Base-by-base conservation (phyloP, 164 flowering plant genomes). In the Akebia trifoliata region DNA sequence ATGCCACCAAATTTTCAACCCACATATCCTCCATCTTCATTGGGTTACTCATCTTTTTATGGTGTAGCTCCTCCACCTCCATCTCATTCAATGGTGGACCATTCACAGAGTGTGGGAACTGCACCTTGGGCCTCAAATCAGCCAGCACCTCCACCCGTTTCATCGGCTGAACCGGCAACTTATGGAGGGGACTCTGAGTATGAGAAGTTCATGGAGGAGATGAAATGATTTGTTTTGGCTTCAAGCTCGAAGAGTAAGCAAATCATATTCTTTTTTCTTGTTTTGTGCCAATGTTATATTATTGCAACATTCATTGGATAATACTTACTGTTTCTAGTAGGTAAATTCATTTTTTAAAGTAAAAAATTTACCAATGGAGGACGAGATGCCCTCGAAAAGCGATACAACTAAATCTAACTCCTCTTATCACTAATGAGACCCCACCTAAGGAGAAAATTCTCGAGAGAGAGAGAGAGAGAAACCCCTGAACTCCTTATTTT, bases 151-250 rank as follows among this genome's bases (percentile, higher is more conserved):
- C 81, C 81, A 10, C 76, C 86, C 15, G 65, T 59, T 46, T 55
- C 92, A 28, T 70, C 97, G 54, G 69, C 79, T 26, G 91, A 78
- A 50, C 72, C 76, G 55, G 8, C 78, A 34, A 22, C 73, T 3
- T 62, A 70, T 67, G 87, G 76, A 54, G 75, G 76, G 18, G 94
- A 90, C 57, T 54, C 83, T 8, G 98, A 86, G 60, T 86, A 92
- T 69, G 96, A 87, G 79, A 86, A 87, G 75, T 85, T 89, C 70
- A 85, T 92, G 95, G 78, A 86, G 20, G 92, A 87, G 73, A 81
- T 89, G 93, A 87, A 85, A 70, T 88, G 74, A 84, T 15, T 30
- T 39, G 51, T 37, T n/a, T 38, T 37, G 9, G 38, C 78, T 10
- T 64, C 39, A 20, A 25, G 32, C 20, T 40, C 25, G 28, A 49